Conservation (phyloP, 768 basidiomycete species). For the Strobilomyces echinocephalus region DNA sequence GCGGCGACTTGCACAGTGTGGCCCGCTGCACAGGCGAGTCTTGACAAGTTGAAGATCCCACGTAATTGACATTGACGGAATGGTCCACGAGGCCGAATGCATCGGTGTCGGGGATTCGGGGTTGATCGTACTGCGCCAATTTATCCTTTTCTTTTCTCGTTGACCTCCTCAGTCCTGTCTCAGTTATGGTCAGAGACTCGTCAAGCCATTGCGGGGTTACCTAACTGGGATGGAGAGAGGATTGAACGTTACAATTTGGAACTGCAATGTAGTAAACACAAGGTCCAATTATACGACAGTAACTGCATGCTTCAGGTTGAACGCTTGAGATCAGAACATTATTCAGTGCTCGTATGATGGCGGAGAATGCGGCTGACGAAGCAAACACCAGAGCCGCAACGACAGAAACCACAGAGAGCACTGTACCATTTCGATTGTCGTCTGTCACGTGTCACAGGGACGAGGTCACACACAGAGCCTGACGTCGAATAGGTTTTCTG, state of each 20-base stretch:
- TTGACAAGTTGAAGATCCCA: conserved; percentile 8
- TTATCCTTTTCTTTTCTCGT: not conserved
- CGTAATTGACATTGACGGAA: conserved; percentile 10
- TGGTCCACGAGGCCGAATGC: conserved; percentile 1
- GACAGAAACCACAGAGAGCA: not conserved
- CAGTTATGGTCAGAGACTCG: not conserved
- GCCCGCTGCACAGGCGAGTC: not conserved
- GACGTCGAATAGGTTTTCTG: no score
- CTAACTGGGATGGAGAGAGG: conserved; percentile 3
- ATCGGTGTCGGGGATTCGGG: not conserved
- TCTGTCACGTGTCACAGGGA: no score
- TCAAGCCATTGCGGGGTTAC: not conserved
- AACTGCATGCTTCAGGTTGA: not conserved
- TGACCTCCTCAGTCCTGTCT: not conserved
- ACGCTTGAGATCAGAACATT: conserved; percentile 1
- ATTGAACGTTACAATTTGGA: not conserved
- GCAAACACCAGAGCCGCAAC: not conserved
- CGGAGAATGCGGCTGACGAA: conserved; percentile 6
- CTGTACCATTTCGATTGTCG: no score
- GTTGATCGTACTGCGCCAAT: not conserved
- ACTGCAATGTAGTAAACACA: not conserved
- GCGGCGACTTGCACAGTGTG: not conserved
- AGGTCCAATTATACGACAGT: not conserved
- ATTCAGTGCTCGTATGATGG: conserved; percentile 3
- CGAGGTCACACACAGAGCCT: no score